Evolutionary conservation across 179 eudicot species (phyloP).

Genomic region (Patellifolia procumbens): DNA sequence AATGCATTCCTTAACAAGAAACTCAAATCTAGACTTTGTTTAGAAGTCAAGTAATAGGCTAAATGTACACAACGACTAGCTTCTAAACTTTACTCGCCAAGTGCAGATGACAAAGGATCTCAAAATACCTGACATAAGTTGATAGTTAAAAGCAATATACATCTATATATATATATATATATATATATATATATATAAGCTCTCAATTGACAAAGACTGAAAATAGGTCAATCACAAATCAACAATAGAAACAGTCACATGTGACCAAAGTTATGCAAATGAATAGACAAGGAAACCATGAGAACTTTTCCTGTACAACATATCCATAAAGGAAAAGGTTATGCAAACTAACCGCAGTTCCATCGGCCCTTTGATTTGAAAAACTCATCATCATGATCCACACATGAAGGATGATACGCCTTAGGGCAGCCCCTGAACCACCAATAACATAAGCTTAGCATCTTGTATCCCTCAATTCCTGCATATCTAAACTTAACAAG

Average conservation of each 20-base stretch:
- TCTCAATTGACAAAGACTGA: background rate
- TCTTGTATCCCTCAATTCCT: background rate
- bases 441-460: constrained; percentile 12
- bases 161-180: too few relatives aligned
- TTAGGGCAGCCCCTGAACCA: constrained; percentile 88
- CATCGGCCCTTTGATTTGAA: constrained; percentile 91
- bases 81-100: background rate
- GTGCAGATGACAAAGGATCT: background rate
- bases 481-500: background rate
- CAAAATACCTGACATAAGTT: background rate
- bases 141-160: too few relatives aligned
- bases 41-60: background rate
- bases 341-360: constrained; percentile 76
- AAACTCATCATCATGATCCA: constrained; percentile 88
- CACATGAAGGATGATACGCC: constrained; percentile 97
- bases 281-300: background rate
- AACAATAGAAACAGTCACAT: background rate
- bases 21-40: too few relatives aligned
- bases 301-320: background rate
- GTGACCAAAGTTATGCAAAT: background rate
- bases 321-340: background rate
- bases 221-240: background rate
- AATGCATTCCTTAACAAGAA: too few relatives aligned
- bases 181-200: background rate
- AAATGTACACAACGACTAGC: background rate